Evolutionary conservation across 306 rosid species (phyloP), one percentile per base, ranked within the genome.

Genomic region (Prunus padus): DNA sequence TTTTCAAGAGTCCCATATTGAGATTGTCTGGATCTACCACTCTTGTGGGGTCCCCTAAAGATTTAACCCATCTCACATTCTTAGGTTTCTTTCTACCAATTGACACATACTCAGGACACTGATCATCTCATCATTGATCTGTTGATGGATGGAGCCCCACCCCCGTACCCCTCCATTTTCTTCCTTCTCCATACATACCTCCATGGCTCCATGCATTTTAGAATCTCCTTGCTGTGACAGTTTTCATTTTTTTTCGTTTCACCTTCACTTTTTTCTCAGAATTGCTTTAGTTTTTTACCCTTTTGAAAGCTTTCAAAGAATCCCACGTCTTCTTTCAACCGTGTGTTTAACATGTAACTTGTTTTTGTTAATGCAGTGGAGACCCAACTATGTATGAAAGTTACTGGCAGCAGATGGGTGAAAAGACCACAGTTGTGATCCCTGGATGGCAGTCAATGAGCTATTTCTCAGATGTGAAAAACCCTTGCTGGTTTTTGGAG

Each of bases 371-470:
- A 62, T 76, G 87, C 90, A 94, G 98, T 14, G 98, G 98, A 20
- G 98, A 94, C 54, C 98, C 98, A 14, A 94, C 84, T 8, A 82
- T 88, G 90, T 91, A 88, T 28, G 98, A 87, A 77, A 77, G 49
- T 14, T 94, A 72, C 63, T 91, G 98, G 98, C 61, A 89, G 79
- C 52, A 75, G 52, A 82, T 77, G 89, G 90, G 93, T 11, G 94
- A 89, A 37, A 82, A 72, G 80, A 81, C 90, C 51, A 89, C 88
- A 14, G 69, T 94, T 3, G 84, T 75, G 74, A 89, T 89, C 64
- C 89, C 87, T 6, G 97, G 98, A 14, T 94, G 97, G 97, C 89
- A 91, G 47, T 83, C 92, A 0, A 75, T 91, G 80, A 91, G 97
- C 76, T 94, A 94, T 83, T 86, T 94, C 31, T 94, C 98, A 5